Evolutionary conservation across 2,329 filamentous ascomycete genomes (phyloP).

Genomic region (Rhytidhysteron rufulum): DNA sequence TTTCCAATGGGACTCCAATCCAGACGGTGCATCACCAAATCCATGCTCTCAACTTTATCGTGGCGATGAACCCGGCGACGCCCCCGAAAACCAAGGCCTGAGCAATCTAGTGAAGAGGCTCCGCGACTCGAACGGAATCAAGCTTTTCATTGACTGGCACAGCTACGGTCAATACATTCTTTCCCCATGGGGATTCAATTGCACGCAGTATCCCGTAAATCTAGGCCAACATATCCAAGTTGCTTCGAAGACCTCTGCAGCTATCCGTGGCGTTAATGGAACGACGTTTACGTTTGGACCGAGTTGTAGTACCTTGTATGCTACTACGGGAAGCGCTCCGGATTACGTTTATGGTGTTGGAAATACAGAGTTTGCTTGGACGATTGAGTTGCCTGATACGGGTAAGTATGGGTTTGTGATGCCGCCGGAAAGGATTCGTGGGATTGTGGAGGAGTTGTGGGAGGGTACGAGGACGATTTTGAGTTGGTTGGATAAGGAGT

Average conservation of each 20-base stretch:
- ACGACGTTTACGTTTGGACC: slow-evolving; percentile 41
- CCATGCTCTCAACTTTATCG: slow-evolving; percentile 29
- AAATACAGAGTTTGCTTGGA: slow-evolving; percentile 41
- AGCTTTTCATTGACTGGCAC: slow-evolving; percentile 63
- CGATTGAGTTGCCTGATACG: slow-evolving; percentile 47
- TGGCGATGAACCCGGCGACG: slow-evolving; percentile 22
- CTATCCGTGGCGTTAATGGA: slow-evolving; percentile 49
- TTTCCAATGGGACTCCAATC: slow-evolving; percentile 24
- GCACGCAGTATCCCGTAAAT: slow-evolving; percentile 45
- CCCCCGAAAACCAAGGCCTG: slow-evolving; percentile 35
- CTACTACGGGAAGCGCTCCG: slow-evolving; percentile 43
- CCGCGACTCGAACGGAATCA: slow-evolving; percentile 45
- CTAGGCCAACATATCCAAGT: slow-evolving; percentile 49
- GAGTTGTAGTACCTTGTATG: slow-evolving; percentile 59
- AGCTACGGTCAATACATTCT: slow-evolving; percentile 59
- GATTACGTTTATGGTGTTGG: slow-evolving; percentile 42
- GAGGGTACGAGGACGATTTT: slow-evolving; percentile 31
- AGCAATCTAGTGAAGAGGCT: slow-evolving; percentile 45
- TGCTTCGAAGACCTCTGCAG: slow-evolving; percentile 44
- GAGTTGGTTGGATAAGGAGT: slow-evolving; percentile 20
- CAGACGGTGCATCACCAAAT: slow-evolving; percentile 24
- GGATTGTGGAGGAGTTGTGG: slow-evolving; percentile 44
- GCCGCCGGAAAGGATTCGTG: slow-evolving; percentile 45
- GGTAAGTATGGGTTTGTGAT: slow-evolving; percentile 48
- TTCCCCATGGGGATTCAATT: slow-evolving; percentile 56